Evolutionary conservation across 768 basidiomycete genomes (phyloP).

Genomic region (Calvatia gigantea): DNA sequence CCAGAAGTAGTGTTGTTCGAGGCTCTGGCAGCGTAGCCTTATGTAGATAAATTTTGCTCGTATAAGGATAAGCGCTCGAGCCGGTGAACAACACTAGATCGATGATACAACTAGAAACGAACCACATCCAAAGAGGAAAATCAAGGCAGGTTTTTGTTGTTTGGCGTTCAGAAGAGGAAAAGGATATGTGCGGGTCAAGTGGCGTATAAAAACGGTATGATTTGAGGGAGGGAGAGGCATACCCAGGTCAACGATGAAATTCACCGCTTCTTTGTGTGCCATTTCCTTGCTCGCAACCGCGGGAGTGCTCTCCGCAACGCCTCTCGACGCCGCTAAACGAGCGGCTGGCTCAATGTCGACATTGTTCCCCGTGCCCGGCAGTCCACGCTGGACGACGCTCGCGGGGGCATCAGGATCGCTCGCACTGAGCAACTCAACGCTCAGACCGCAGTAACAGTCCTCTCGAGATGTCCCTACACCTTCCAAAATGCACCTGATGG

Average conservation of each 20-base stretch:
- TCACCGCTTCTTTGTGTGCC: not conserved
- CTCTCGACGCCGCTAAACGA: conserved; percentile 2
- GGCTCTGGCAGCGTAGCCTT: no score
- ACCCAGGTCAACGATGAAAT: not conserved
- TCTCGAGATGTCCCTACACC: conserved; percentile 7
- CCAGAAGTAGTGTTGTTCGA: no score
- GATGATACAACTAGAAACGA: not conserved
- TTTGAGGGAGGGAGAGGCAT: not conserved
- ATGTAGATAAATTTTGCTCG: no score
- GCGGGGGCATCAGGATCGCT: conserved; percentile 11
- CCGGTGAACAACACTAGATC: no score
- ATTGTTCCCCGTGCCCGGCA: conserved; percentile 14
- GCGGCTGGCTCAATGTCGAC: not conserved
- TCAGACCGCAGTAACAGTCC: conserved; percentile 14
- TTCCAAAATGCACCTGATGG: conserved; percentile 41
- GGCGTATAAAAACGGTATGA: not conserved
- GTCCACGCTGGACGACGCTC: conserved; percentile 17
- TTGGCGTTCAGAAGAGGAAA: not conserved
- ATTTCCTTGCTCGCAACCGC: conserved; percentile 6
- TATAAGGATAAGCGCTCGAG: no score
- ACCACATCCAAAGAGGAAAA: not conserved
- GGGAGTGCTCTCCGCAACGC: conserved; percentile 7
- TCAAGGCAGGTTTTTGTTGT: not conserved
- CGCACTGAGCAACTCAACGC: conserved; percentile 10
- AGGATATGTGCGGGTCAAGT: not conserved